phyloP scores from a whole-genome alignment of 2,329 filamentous ascomycete genomes.

The Penicillium sp. region DNA sequence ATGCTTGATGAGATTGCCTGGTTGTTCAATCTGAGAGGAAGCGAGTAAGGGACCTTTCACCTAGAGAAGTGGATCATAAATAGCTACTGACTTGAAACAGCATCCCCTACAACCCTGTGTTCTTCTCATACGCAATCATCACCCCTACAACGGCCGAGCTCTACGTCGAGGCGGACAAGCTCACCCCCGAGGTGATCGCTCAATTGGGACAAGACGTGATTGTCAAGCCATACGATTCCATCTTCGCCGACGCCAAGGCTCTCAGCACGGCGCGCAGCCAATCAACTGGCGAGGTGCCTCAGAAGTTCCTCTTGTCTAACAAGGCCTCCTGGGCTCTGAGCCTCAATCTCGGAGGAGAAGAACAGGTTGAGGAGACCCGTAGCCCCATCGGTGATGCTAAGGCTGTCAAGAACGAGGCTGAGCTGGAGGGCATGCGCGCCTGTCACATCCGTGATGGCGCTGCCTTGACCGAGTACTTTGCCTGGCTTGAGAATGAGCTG shows the following conservation, averaged over 20 bases:
- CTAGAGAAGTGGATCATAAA: background rate
- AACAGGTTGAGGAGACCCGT: conserved; percentile 80
- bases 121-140: conserved; percentile 93
- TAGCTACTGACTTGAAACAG: conserved; percentile 37
- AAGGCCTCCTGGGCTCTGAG: conserved; percentile 92
- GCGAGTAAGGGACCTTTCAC: conserved; percentile 61
- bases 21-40: conserved; percentile 96
- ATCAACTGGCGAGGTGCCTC: conserved; percentile 43
- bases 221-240: conserved; percentile 78
- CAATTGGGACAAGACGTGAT: conserved; percentile 72
- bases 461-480: conserved; percentile 88
- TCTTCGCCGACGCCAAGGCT: conserved; percentile 76
- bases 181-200: conserved; percentile 67
- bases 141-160: conserved; percentile 76
- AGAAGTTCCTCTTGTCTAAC: conserved; percentile 82
- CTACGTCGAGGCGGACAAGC: conserved; percentile 80
- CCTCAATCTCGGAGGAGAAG: conserved; percentile 80
- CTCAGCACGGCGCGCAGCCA: conserved; percentile 57
- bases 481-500: conserved; percentile 92
- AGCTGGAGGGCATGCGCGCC: conserved; percentile 88
- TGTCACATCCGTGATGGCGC: conserved; percentile 94
- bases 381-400: conserved; percentile 91
- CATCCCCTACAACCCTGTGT: conserved; percentile 97
- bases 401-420: conserved; percentile 88
- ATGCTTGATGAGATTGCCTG: conserved; percentile 97